phyloP scores from a whole-genome alignment of 129 eudicot species.

The Arctium minus region DNA sequence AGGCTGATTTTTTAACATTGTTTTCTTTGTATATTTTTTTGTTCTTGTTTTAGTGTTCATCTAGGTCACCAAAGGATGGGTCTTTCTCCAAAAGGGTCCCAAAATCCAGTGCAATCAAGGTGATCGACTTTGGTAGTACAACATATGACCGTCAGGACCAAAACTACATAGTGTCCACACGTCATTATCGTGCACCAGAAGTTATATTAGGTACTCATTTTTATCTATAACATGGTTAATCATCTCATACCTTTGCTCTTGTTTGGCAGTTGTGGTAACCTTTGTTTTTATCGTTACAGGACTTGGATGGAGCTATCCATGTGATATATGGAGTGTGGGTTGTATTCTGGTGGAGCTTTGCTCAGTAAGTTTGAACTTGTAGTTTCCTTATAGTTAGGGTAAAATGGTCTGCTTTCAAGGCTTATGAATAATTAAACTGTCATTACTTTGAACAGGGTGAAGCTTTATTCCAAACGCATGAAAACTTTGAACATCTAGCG shows the following conservation, averaged over 20 bases:
- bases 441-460: conserved; percentile 37
- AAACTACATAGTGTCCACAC: conserved; percentile 58
- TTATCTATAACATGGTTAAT: background rate
- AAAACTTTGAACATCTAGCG: conserved; percentile 67
- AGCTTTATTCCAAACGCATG: conserved; percentile 71
- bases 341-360: conserved; percentile 72
- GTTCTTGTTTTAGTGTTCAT: conserved; percentile 35
- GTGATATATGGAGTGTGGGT: conserved; percentile 83
- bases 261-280: background rate
- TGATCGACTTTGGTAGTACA: conserved; percentile 80
- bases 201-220: conserved; percentile 52
- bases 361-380: conserved; percentile 34
- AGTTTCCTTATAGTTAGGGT: background rate
- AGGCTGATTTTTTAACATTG: background rate
- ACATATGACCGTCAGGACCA: conserved; percentile 51
- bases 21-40: background rate
- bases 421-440: background rate
- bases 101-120: conserved; percentile 74
- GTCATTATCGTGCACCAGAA: conserved; percentile 81
- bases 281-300: conserved; percentile 24
- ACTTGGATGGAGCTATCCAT: conserved; percentile 70
- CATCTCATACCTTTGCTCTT: background rate
- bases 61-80: conserved; percentile 56
- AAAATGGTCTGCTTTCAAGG: no score
- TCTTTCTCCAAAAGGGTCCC: conserved; percentile 57